A percentile compares a stretch with the other conserved stretches of the same genome.
These are phyloP conservation scores for Hypoxylon perforatum DNA, from an alignment of 495 filamentous ascomycete species.

Conservation along the genomic window DNA sequence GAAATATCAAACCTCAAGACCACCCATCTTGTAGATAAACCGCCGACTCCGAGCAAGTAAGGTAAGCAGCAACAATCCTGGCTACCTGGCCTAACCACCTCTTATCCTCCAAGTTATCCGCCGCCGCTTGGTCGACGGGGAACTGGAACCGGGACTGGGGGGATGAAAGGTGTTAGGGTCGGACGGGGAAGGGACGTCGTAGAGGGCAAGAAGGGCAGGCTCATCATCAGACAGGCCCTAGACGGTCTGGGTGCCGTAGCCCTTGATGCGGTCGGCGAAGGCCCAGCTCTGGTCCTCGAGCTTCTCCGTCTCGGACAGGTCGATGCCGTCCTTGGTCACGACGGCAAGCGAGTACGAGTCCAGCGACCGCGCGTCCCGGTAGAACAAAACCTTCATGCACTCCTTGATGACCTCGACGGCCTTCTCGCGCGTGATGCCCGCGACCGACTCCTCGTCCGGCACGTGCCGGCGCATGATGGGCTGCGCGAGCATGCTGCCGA, in stretches of 20 bases:
- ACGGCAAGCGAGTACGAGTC: slow-evolving; percentile 92
- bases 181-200: not conserved
- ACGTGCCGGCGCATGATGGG: slow-evolving; percentile 86
- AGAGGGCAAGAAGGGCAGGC: not conserved
- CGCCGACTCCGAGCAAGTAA: too few species aligned
- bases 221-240: slow-evolving; percentile 25
- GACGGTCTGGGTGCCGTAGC: slow-evolving; percentile 63
- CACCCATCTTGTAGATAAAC: too few species aligned
- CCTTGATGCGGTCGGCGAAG: slow-evolving; percentile 85
- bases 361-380: slow-evolving; percentile 92
- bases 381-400: slow-evolving; percentile 98
- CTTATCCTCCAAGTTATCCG: too few species aligned
- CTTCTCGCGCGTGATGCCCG: slow-evolving; percentile 76
- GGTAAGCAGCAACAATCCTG: too few species aligned
- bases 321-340: slow-evolving; percentile 84
- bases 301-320: slow-evolving; percentile 81
- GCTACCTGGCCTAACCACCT: too few species aligned
- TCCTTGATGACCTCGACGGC: slow-evolving; percentile 84
- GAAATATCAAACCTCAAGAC: too few species aligned
- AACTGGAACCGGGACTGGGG: too few species aligned
- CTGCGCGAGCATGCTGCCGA: slow-evolving; percentile 90
- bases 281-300: slow-evolving; percentile 91
- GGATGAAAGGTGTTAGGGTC: too few species aligned
- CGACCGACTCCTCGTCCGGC: slow-evolving; percentile 80
- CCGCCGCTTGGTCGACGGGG: not conserved